These are phyloP conservation scores for Linnemannia elongata DNA, from an alignment of 192 early-diverging fungal species.

Conservation along the genomic window DNA sequence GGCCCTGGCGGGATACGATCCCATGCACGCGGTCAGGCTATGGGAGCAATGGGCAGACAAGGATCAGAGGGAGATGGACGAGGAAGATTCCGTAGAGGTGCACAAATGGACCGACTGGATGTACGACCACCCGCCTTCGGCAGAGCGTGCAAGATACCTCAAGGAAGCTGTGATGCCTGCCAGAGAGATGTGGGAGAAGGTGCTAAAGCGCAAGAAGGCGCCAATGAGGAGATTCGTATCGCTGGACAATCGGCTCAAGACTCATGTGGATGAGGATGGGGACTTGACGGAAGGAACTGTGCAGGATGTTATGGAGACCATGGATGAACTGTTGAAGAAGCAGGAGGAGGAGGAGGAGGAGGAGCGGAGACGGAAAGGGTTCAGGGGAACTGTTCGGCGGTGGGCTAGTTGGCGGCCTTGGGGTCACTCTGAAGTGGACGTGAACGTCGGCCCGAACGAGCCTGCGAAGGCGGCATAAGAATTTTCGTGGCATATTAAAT, in stretches of 20 bases:
- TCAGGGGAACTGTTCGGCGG: conserved; percentile 20
- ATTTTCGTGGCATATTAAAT: background rate
- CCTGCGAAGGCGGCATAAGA: conserved; percentile 14
- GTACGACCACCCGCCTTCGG: conserved; percentile 56
- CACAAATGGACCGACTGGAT: conserved; percentile 58
- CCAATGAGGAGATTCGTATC: conserved; percentile 35
- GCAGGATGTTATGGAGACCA: conserved; percentile 44
- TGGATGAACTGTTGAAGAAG: conserved; percentile 43
- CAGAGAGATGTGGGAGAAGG: conserved; percentile 51
- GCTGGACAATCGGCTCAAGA: conserved; percentile 26
- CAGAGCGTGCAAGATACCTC: conserved; percentile 47
- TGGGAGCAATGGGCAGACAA: conserved; percentile 66
- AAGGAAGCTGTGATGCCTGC: conserved; percentile 47
- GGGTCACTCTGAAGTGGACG: conserved; percentile 5
- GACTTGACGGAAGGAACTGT: conserved; percentile 37
- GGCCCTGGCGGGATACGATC: conserved; percentile 72
- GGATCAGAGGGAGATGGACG: conserved; percentile 40
- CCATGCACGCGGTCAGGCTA: conserved; percentile 61
- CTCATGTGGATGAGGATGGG: conserved; percentile 27
- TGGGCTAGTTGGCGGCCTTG: conserved; percentile 35
- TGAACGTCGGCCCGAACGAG: conserved; percentile 12
- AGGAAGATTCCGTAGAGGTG: conserved; percentile 33
- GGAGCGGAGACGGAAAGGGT: conserved; percentile 8
- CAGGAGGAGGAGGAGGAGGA: conserved; percentile 47
- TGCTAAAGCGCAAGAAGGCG: conserved; percentile 22